Base-by-base conservation (phyloP, 2,329 filamentous ascomycete species). In the Cladosporium cucumerinum region DNA sequence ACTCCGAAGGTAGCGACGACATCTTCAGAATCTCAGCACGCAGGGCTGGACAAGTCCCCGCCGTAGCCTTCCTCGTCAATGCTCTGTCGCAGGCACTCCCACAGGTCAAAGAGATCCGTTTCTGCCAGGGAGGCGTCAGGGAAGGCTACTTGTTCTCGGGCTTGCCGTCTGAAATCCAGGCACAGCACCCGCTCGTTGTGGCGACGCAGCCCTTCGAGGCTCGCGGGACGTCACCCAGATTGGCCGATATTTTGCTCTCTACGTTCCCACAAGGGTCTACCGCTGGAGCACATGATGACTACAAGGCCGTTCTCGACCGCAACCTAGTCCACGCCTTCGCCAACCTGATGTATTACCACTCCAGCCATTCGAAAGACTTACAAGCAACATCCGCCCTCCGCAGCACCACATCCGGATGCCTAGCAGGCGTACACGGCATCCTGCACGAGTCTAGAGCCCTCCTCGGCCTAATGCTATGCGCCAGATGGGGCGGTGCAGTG, bases 121-220 rank as follows among this genome's bases (percentile, higher is more conserved):
- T 97, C 77, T 96, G 92, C 74, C 89, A 92, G 70, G 92, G 93
- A 23, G 93, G 93, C 8, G 93, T 97, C 67, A 84, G 93, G 48
- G 93, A 97, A 77, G 93, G 93, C 0, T 88, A 88, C 51, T 79
- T 97, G 46, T 92, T 92, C 78, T 87, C 90, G 77, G 87, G 84
- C 66, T 83, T 97, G 12, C 82, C 86, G 0, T 69, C 76, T 0
- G 74, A 82, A 0, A 76, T 89, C 18, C 86, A 90, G 63, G 84
- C 87, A 58, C 82, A 86, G 69, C 83, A 89, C 70, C 92, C 93
- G 0, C 79, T 96, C 0, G 78, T 86, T 12, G 84, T 86, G 0
- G 87, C 86, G 1, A 90, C 87, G 0, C 71, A 73, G 16, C 80
- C 80, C 0, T 85, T 84, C 67, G 84, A 84, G 6, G 69, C 57